A percentile compares a stretch with the other conserved stretches of the same genome.
phyloP scores from a whole-genome alignment of 331 rosid genomes.

The Malus hybrid region DNA sequence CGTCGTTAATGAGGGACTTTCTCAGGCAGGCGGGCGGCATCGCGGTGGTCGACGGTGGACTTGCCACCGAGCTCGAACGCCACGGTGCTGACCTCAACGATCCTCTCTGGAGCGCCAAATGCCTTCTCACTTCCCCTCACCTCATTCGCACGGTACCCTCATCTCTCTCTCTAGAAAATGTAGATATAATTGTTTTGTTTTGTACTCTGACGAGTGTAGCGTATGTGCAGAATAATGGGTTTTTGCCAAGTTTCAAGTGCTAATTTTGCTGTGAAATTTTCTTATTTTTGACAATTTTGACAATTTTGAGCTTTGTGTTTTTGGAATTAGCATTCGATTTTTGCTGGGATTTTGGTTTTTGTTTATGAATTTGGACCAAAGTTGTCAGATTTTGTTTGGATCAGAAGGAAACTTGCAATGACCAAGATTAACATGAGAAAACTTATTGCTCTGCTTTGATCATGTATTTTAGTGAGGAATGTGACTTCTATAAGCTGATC shows the following conservation, averaged over 20 bases:
- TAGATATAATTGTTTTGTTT: neutral
- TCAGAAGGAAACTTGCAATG: neutral
- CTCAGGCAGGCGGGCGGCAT: slow-evolving; percentile 56
- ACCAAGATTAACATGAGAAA: neutral
- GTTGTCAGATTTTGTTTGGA: neutral
- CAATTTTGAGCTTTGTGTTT: slow-evolving; percentile 1
- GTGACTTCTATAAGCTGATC: neutral
- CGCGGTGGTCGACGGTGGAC: slow-evolving; percentile 84
- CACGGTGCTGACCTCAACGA: slow-evolving; percentile 93
- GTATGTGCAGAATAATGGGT: neutral
- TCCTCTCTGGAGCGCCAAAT: slow-evolving; percentile 97
- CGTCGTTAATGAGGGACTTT: slow-evolving; percentile 49
- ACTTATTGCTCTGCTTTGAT: neutral
- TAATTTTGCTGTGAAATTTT: neutral
- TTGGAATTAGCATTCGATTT: neutral
- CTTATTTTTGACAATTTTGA: neutral
- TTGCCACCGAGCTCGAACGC: slow-evolving; percentile 91
- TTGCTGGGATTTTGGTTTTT: neutral
- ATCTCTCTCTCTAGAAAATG: neutral
- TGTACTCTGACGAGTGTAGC: neutral
- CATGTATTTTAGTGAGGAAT: neutral
- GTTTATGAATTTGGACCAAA: slow-evolving; percentile 8
- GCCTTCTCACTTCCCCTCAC: slow-evolving; percentile 68
- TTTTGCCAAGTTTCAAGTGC: neutral
- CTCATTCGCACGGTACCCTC: slow-evolving; percentile 65